phyloP scores from a whole-genome alignment of 2,329 filamentous ascomycete species.

The Claviceps digitariae region DNA sequence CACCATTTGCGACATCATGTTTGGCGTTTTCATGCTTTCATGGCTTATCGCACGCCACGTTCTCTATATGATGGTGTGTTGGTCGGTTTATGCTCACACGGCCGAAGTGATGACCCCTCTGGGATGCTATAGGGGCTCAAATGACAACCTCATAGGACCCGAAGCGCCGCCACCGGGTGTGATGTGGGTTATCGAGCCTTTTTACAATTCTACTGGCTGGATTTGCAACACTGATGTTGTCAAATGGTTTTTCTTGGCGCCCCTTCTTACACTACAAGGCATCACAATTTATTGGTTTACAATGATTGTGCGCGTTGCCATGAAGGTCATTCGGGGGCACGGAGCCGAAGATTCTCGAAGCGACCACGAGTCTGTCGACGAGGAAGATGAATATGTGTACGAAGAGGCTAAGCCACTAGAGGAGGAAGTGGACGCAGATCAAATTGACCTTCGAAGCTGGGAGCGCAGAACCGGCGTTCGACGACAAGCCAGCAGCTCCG shows the following conservation, averaged over 20 bases:
- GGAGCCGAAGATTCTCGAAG: conserved; percentile 76
- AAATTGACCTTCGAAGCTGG: conserved; percentile 53
- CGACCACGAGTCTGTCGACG: conserved; percentile 58
- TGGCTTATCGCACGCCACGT: conserved; percentile 80
- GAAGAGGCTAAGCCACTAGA: conserved; percentile 47
- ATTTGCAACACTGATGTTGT: conserved; percentile 73
- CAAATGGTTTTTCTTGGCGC: conserved; percentile 60
- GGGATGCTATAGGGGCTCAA: conserved; percentile 57
- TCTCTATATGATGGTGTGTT: conserved; percentile 65
- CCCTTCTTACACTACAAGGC: conserved; percentile 64
- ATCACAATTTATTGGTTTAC: conserved; percentile 80
- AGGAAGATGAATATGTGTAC: conserved; percentile 38
- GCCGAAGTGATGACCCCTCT: conserved; percentile 46
- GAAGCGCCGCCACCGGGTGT: conserved; percentile 34
- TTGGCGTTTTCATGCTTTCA: conserved; percentile 70
- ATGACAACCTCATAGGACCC: conserved; percentile 41
- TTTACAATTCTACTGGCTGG: conserved; percentile 54
- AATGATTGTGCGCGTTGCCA: conserved; percentile 74
- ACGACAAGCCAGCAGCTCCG: conserved; percentile 38
- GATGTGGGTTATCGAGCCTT: conserved; percentile 58
- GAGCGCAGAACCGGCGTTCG: conserved; percentile 42
- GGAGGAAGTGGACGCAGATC: conserved; percentile 63
- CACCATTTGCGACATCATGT: conserved; percentile 65
- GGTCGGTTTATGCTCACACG: conserved; percentile 61
- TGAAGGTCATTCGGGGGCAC: conserved; percentile 62